A percentile compares a stretch with the other conserved stretches of the same genome.
Evolutionary conservation across 805 yeast genomes (phyloP).

Genomic region (Sugiyamaella marilandica): DNA sequence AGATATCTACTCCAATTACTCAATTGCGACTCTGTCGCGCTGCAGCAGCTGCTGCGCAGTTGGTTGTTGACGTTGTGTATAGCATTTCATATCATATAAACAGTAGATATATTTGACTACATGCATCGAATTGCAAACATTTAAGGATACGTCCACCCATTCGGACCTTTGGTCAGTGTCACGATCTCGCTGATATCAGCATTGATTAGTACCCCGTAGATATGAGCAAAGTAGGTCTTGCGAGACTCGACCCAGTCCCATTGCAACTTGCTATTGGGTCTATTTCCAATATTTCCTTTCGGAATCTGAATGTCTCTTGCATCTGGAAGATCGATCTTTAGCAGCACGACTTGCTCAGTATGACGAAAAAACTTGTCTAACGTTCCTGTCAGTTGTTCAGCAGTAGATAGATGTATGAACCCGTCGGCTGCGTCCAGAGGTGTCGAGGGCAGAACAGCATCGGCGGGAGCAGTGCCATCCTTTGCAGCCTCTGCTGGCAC

Average conservation of each 20-base stretch:
- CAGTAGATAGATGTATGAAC: slow-evolving; percentile 27
- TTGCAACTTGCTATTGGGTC: slow-evolving; percentile 18
- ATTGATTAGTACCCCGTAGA: slow-evolving; percentile 26
- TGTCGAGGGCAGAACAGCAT: slow-evolving; percentile 22
- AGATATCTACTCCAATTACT: too few species aligned
- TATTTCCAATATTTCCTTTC: slow-evolving; percentile 25
- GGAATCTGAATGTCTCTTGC: slow-evolving; percentile 13
- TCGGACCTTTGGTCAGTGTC: slow-evolving; percentile 5
- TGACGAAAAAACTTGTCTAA: slow-evolving; percentile 21
- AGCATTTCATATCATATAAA: too few species aligned
- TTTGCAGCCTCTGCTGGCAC: slow-evolving; percentile 24
- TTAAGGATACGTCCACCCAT: slow-evolving; percentile 5
- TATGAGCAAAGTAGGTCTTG: slow-evolving; percentile 24
- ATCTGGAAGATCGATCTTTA: slow-evolving; percentile 23
- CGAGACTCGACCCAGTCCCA: slow-evolving; percentile 27
- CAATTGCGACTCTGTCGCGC: too few species aligned
- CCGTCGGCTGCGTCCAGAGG: slow-evolving; percentile 28
- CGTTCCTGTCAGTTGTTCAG: slow-evolving; percentile 23
- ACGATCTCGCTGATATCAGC: slow-evolving; percentile 20
- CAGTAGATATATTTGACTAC: too few species aligned
- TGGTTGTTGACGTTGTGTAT: too few species aligned
- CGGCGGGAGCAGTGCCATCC: slow-evolving; percentile 20
- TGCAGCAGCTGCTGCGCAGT: too few species aligned
- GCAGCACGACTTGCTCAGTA: slow-evolving; percentile 17
- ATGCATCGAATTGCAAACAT: too few species aligned